Evolutionary conservation across 139 green algal species (phyloP).

Genomic region (Tetraselmis striata): DNA sequence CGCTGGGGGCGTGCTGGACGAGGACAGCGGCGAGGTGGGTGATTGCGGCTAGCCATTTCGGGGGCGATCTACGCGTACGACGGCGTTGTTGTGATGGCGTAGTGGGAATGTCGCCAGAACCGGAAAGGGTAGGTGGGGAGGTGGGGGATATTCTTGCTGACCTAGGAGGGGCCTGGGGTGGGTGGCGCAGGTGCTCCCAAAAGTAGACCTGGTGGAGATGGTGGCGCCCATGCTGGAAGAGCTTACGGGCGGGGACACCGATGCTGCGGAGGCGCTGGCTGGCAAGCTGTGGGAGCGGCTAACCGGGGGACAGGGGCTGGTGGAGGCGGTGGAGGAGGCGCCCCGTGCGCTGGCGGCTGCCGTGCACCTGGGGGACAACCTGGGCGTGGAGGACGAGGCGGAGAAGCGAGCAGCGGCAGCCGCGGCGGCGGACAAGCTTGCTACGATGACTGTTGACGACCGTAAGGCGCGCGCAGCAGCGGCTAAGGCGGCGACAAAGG

Average conservation of each 20-base stretch:
- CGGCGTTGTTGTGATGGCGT: too few relatives aligned
- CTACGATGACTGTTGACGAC: not conserved
- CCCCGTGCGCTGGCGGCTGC: not conserved
- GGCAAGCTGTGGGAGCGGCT: not conserved
- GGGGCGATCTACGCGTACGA: too few relatives aligned
- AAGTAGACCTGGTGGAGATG: slow-evolving; percentile 8
- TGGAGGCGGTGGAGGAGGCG: not conserved
- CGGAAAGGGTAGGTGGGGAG: too few relatives aligned
- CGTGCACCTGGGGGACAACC: not conserved
- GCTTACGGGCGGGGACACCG: slow-evolving; percentile 9
- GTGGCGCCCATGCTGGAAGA: slow-evolving; percentile 3
- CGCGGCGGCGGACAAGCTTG: not conserved
- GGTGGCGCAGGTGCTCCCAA: not conserved
- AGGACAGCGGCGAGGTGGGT: not conserved
- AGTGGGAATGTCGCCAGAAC: too few relatives aligned
- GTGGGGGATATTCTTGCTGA: too few relatives aligned
- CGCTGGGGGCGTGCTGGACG: slow-evolving; percentile 4
- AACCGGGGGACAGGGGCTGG: not conserved
- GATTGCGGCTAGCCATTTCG: too few relatives aligned
- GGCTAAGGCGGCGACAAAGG: not conserved
- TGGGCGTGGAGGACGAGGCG: not conserved
- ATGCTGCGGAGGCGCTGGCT: not conserved
- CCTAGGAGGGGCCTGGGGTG: too few relatives aligned
- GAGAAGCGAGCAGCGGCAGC: not conserved
- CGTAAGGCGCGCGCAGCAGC: not conserved